Percentiles rank a stretch among this genome's conserved stretches.
Evolutionary conservation across 2,329 filamentous ascomycete genomes (phyloP).

Genomic region (Fusarium globosum): DNA sequence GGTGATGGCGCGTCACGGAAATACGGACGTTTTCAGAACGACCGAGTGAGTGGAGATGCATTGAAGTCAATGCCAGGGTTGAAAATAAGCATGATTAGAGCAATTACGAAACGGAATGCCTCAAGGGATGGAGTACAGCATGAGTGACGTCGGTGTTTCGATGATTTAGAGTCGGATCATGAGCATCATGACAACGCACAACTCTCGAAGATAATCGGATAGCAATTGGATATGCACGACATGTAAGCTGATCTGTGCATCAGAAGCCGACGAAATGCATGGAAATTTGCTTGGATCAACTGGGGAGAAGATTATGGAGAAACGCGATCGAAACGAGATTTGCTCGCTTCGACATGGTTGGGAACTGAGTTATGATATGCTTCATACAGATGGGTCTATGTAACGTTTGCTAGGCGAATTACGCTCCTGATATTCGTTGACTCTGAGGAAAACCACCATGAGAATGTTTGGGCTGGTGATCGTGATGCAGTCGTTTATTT

Average conservation of each 20-base stretch:
- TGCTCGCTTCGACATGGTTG: constrained; percentile 6
- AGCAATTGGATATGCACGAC: not conserved
- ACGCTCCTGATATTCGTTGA: not conserved
- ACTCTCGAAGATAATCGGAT: not conserved
- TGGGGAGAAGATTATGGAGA: not conserved
- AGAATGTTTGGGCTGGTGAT: not conserved
- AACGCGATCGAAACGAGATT: constrained; percentile 15
- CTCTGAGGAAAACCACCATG: not conserved
- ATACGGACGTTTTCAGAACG: constrained; percentile 11
- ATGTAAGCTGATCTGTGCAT: constrained; percentile 10
- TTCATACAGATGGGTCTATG: constrained; percentile 3
- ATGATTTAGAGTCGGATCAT: not conserved
- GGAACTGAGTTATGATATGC: constrained; percentile 26
- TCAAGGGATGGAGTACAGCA: not conserved
- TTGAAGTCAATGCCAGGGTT: constrained; percentile 9
- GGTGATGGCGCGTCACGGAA: constrained; percentile 21
- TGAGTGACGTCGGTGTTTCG: not conserved
- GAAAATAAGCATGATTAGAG: constrained; percentile 25
- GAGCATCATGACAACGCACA: constrained; percentile 4
- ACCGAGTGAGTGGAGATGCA: constrained; percentile 15
- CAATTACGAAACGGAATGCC: not conserved
- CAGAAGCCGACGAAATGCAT: constrained; percentile 3
- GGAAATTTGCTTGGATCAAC: not conserved
- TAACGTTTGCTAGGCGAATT: not conserved
- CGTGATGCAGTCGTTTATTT: not conserved